phyloP scores from a whole-genome alignment of 2,329 filamentous ascomycete species.

The Fusarium foetens region DNA sequence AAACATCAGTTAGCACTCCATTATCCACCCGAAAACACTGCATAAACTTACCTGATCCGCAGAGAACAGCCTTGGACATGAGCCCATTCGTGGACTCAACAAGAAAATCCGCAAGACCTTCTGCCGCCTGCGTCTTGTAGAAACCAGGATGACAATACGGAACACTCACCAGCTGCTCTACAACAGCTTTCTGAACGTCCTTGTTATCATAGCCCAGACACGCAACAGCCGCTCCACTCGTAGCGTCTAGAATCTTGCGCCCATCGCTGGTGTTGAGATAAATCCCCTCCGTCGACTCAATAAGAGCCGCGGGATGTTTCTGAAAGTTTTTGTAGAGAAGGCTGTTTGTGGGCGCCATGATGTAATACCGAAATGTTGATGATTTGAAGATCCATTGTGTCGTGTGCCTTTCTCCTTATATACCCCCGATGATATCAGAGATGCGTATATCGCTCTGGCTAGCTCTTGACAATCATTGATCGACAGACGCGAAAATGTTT shows the following conservation, averaged over 20 bases:
- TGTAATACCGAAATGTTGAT: neutral
- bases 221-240: slow-evolving; percentile 39
- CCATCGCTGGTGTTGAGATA: slow-evolving; percentile 38
- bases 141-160: slow-evolving; percentile 38
- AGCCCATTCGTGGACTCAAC: slow-evolving; percentile 32
- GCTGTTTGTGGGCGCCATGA: slow-evolving; percentile 35
- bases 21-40: too few relatives aligned
- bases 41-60: slow-evolving; percentile 28
- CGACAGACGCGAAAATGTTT: neutral
- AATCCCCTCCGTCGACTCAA: slow-evolving; percentile 33
- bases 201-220: slow-evolving; percentile 40
- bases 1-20: accelerated
- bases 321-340: slow-evolving; percentile 42
- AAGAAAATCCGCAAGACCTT: slow-evolving; percentile 35
- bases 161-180: slow-evolving; percentile 30
- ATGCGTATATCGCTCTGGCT: neutral
- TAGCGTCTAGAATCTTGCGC: slow-evolving; percentile 38
- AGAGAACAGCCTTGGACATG: slow-evolving; percentile 38
- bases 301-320: slow-evolving; percentile 35
- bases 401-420: slow-evolving; percentile 2
- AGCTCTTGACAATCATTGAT: neutral
- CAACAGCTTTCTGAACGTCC: slow-evolving; percentile 37
- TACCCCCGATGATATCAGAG: neutral
- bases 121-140: slow-evolving; percentile 34
- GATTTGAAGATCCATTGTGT: accelerated